Percentiles rank a stretch among this genome's conserved stretches.
Conservation (phyloP, 2,329 filamentous ascomycete species). For the Boeremia exigua region DNA sequence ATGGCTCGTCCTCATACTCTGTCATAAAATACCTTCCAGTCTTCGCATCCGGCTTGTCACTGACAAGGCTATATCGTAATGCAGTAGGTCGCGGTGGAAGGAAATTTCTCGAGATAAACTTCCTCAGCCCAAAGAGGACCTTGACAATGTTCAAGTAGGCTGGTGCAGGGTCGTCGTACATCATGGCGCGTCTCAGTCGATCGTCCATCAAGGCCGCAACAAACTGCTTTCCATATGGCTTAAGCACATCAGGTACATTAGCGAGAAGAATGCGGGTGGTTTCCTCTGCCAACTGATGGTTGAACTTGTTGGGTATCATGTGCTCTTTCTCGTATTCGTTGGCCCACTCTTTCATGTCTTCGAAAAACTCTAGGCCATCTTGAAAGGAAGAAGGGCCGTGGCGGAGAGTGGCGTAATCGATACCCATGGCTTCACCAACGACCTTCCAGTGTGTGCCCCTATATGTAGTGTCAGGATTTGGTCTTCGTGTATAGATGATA, state of each 20-base stretch:
- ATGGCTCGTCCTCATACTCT: constrained; percentile 34
- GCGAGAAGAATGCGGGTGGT: constrained; percentile 68
- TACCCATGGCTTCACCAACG: constrained; percentile 72
- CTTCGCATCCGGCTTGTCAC: constrained; percentile 57
- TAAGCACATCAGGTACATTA: constrained; percentile 57
- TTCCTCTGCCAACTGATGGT: constrained; percentile 58
- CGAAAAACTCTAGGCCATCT: constrained; percentile 60
- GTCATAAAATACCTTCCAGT: constrained; percentile 32
- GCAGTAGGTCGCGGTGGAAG: constrained; percentile 61
- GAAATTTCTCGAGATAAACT: constrained; percentile 64
- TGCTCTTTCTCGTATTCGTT: constrained; percentile 63
- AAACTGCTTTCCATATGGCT: constrained; percentile 55
- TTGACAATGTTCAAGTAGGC: constrained; percentile 52
- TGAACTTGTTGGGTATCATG: constrained; percentile 59
- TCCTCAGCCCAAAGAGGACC: constrained; percentile 58
- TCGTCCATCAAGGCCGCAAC: constrained; percentile 69
- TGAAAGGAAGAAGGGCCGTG: constrained; percentile 50
- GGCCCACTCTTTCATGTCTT: constrained; percentile 60
- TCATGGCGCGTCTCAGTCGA: constrained; percentile 68
- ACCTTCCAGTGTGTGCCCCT: constrained; percentile 72
- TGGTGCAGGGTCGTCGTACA: constrained; percentile 46
- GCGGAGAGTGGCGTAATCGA: constrained; percentile 56
- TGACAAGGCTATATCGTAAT: constrained; percentile 43
- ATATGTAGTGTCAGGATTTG: background rate
- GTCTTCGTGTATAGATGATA: background rate